Base-by-base conservation (phyloP, 2,329 filamentous ascomycete species). In the Nemania sp. region DNA sequence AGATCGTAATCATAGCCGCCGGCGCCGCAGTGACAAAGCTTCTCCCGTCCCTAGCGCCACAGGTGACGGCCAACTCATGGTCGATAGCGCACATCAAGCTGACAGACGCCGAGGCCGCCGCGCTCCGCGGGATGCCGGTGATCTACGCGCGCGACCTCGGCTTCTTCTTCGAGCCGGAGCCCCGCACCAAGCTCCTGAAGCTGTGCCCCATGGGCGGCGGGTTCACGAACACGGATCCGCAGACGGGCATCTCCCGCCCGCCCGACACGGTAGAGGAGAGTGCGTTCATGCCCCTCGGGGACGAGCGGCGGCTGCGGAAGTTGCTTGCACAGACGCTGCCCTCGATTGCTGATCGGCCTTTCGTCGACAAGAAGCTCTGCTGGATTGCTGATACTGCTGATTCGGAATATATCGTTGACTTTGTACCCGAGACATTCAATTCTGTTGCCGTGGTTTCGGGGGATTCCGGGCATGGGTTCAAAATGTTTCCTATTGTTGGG, bases 141-240 rank as follows among this genome's bases (percentile, higher is more conserved):
- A 85, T 82, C 0, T 86, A 87, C 54, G 81, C 82, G 1, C 80
- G 86, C 1, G 86, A 88, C 62, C 74, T 88, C 0, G 85, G 85
- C 0, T 88, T 88, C 76, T 85, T 87, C 73, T 88, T 88, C 59
- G 86, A 88, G 70, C 85, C 86, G 0, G 86, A 88, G 64, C 81
- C 78, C 0, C 77, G 79, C 62, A 87, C 84, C 0, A 79, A 80
- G 20, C 71, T 87, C 4, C 73, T 88, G 45, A 88, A 89, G 73
- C 68, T 89, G 10, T 87, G 84, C 65, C 83, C 84, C 0, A 79
- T 83, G 70, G 84, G 84, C 1, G 82, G 80, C 0, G 86, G 85
- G 0, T 86, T 85, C 65, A 81, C 80, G 12, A 80, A 84, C 60
- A 72, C 48, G 47, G 79, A 71, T 20, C 75, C 79, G 1, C 79